These are phyloP conservation scores for Citrus hindsii DNA, from an alignment of 345 rosid genomes.

Conservation along the genomic window DNA sequence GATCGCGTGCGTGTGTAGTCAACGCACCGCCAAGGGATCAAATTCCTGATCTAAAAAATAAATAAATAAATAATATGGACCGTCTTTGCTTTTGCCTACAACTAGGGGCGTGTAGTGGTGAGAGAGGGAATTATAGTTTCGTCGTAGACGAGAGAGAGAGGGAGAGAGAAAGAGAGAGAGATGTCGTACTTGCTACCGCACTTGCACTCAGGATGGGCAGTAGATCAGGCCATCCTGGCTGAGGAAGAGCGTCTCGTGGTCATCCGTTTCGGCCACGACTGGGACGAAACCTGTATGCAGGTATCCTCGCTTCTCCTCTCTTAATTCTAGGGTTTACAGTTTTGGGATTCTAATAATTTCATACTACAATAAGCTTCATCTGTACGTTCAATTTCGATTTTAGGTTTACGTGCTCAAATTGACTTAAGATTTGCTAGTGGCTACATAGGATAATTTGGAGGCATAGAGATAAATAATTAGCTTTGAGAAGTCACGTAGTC, in stretches of 20 bases:
- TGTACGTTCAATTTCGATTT: background rate
- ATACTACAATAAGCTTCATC: too few relatives aligned
- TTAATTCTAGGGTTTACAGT: background rate
- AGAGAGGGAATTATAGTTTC: too few relatives aligned
- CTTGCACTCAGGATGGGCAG: conserved; percentile 95
- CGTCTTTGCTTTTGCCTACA: too few relatives aligned
- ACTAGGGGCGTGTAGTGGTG: too few relatives aligned
- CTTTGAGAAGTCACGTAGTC: background rate
- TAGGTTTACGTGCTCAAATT: background rate
- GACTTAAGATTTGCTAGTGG: background rate
- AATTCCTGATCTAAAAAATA: too few relatives aligned
- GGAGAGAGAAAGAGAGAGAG: conserved; percentile 4
- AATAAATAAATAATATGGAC: too few relatives aligned
- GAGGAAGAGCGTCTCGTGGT: conserved; percentile 93
- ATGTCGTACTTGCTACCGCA: conserved; percentile 92
- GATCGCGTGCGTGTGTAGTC: too few relatives aligned
- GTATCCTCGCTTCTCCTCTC: conserved; percentile 20
- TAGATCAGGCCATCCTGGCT: conserved; percentile 87
- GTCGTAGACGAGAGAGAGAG: background rate
- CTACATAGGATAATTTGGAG: background rate
- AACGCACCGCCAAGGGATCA: too few relatives aligned
- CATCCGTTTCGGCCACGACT: conserved; percentile 90
- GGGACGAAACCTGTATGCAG: conserved; percentile 99
- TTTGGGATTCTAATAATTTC: too few relatives aligned
- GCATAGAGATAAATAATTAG: background rate